phyloP scores from a whole-genome alignment of 2,329 filamentous ascomycete species.

The Ophiostoma pallidulum region DNA sequence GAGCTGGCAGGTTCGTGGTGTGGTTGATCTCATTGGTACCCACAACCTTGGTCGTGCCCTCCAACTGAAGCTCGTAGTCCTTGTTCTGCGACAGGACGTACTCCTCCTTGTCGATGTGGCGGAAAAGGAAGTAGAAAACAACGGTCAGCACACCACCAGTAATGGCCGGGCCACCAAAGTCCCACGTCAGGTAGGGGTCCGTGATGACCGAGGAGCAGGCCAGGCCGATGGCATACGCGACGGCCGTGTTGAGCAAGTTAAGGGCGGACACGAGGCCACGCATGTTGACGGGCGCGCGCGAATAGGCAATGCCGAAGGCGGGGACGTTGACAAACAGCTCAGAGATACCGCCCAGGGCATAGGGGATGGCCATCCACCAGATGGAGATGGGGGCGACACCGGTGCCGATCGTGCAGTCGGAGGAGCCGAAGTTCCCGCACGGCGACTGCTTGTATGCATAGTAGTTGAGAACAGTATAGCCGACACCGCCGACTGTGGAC shows the following conservation, averaged over 20 bases:
- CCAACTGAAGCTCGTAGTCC: slow-evolving; percentile 19
- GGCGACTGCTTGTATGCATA: slow-evolving; percentile 34
- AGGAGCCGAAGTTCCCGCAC: slow-evolving; percentile 32
- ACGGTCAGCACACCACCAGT: slow-evolving; percentile 34
- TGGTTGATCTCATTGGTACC: slow-evolving; percentile 20
- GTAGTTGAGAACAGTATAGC: slow-evolving; percentile 33
- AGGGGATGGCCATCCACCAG: slow-evolving; percentile 48
- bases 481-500: slow-evolving; percentile 36
- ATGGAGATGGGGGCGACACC: slow-evolving; percentile 37
- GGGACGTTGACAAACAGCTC: slow-evolving; percentile 44
- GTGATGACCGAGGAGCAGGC: slow-evolving; percentile 38
- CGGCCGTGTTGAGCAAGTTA: slow-evolving; percentile 58
- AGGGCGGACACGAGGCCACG: slow-evolving; percentile 60
- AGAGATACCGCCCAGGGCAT: slow-evolving; percentile 40
- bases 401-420: slow-evolving; percentile 24
- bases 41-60: slow-evolving; percentile 15
- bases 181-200: slow-evolving; percentile 41
- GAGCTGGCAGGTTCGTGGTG: slow-evolving; percentile 19
- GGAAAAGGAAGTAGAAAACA: slow-evolving; percentile 37
- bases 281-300: slow-evolving; percentile 70
- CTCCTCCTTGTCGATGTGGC: slow-evolving; percentile 38
- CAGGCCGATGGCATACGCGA: slow-evolving; percentile 59
- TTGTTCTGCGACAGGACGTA: slow-evolving; percentile 31
- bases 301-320: slow-evolving; percentile 45
- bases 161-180: slow-evolving; percentile 39